These are phyloP conservation scores for Trichoderma koningiopsis DNA, from an alignment of 2,329 filamentous ascomycete species.

Conservation along the genomic window DNA sequence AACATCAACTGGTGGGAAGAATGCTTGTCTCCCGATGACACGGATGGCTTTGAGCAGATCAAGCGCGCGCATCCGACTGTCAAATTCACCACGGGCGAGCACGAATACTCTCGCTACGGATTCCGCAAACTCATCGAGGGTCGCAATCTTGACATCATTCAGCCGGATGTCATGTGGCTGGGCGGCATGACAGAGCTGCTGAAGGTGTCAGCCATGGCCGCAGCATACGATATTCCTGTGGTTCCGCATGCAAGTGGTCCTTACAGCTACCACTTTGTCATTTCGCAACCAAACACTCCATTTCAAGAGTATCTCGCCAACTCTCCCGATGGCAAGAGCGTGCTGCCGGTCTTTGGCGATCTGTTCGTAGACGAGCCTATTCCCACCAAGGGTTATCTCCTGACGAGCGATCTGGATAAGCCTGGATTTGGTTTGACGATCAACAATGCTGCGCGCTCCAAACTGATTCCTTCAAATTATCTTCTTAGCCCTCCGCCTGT, in stretches of 20 bases:
- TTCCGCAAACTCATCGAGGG: conserved; percentile 93
- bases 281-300: conserved; percentile 88
- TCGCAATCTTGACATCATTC: conserved; percentile 89
- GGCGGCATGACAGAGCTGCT: conserved; percentile 90
- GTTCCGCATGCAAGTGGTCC: conserved; percentile 93
- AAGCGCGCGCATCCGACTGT: conserved; percentile 87
- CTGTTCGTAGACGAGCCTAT: conserved; percentile 91
- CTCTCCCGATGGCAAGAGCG: conserved; percentile 85
- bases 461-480: conserved; percentile 73
- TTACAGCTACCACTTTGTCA: conserved; percentile 95
- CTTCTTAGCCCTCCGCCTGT: conserved; percentile 69
- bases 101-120: conserved; percentile 91
- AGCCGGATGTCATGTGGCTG: conserved; percentile 97
- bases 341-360: conserved; percentile 76
- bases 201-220: conserved; percentile 83
- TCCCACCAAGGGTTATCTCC: conserved; percentile 76
- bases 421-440: conserved; percentile 89
- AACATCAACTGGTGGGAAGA: conserved; percentile 99
- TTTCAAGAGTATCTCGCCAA: conserved; percentile 97
- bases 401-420: conserved; percentile 78
- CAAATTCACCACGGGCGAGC: conserved; percentile 95
- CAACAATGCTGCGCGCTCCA: conserved; percentile 70
- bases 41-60: conserved; percentile 84
- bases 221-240: conserved; percentile 91
- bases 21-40: conserved; percentile 87